A percentile compares a stretch with the other conserved stretches of the same genome.
phyloP scores from a whole-genome alignment of 2,329 filamentous ascomycete species.

The Tolypocladium tropicale region DNA sequence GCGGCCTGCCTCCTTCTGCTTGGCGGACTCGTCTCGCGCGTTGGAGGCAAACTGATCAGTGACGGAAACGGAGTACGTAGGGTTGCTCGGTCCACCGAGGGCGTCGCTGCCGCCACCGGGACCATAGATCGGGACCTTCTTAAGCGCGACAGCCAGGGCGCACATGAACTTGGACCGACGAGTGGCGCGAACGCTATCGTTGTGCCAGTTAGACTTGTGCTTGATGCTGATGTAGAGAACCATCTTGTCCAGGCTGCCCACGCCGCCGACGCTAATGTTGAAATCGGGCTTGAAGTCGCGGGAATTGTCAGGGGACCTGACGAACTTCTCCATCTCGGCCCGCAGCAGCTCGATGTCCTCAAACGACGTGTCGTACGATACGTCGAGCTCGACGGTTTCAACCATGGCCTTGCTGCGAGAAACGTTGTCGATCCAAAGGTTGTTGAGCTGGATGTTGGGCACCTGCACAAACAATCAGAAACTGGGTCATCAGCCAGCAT shows the following conservation, averaged over 20 bases:
- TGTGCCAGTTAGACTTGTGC: constrained; percentile 89
- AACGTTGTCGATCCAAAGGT: constrained; percentile 90
- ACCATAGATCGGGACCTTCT: constrained; percentile 75
- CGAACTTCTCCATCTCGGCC: constrained; percentile 75
- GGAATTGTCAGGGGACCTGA: constrained; percentile 70
- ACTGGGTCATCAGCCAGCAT: not conserved
- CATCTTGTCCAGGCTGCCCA: constrained; percentile 82
- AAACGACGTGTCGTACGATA: constrained; percentile 78
- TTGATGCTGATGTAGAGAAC: constrained; percentile 73
- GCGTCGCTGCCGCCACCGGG: constrained; percentile 62
- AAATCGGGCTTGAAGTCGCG: constrained; percentile 88
- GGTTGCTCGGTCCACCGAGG: constrained; percentile 60
- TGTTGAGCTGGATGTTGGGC: constrained; percentile 87
- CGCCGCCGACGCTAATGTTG: constrained; percentile 63
- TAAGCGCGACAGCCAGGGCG: constrained; percentile 73
- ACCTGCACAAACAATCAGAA: constrained; percentile 38
- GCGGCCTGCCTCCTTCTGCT: constrained; percentile 53
- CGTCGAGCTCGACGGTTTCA: constrained; percentile 68
- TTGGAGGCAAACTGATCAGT: constrained; percentile 55
- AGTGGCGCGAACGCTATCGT: constrained; percentile 70
- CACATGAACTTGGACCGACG: constrained; percentile 96
- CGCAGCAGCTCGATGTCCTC: constrained; percentile 83
- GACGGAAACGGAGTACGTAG: constrained; percentile 70
- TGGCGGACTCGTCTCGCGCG: constrained; percentile 48
- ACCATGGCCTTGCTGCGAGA: constrained; percentile 87